These are phyloP conservation scores for Diplodia seriata DNA, from an alignment of 2,329 filamentous ascomycete genomes.

Conservation along the genomic window DNA sequence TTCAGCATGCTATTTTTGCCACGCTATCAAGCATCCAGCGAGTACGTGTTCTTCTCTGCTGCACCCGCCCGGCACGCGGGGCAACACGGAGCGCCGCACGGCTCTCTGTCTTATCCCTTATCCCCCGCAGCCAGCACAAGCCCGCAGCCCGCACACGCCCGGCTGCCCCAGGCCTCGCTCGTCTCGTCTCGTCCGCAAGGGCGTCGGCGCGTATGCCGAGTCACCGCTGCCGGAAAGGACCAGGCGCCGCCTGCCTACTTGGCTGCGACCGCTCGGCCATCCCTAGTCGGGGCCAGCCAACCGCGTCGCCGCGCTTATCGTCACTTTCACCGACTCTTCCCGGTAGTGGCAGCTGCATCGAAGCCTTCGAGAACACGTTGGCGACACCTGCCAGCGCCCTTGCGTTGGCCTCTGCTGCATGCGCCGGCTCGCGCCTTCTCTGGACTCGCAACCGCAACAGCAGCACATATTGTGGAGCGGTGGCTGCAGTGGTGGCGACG, in stretches of 20 bases:
- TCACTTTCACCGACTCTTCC: constrained; percentile 30
- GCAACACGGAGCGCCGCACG: constrained; percentile 24
- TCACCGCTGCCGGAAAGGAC: neutral
- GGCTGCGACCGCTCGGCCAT: constrained; percentile 4
- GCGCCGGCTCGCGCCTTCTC: constrained; percentile 2
- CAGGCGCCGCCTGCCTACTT: constrained; percentile 11
- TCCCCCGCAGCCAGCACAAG: constrained; percentile 28
- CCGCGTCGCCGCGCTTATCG: constrained; percentile 22
- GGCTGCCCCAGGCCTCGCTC: no score
- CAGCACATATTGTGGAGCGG: no score
- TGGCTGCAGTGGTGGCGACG: constrained; percentile 1
- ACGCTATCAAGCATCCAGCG: constrained; percentile 6
- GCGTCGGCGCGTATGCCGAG: constrained; percentile 18
- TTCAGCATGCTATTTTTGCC: constrained; percentile 31
- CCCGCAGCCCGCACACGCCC: neutral
- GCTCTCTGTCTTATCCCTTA: constrained; percentile 30
- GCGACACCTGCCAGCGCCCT: constrained; percentile 12
- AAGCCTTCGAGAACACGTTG: constrained; percentile 28
- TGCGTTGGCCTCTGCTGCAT: neutral
- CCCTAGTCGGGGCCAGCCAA: constrained; percentile 18
- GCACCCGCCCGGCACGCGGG: constrained; percentile 1
- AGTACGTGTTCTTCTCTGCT: constrained; percentile 26
- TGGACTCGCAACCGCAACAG: neutral
- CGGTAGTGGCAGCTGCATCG: constrained; percentile 20
- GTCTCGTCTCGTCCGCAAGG: neutral